Conservation (phyloP, 768 basidiomycete genomes). For the Tulasnella sp. region DNA sequence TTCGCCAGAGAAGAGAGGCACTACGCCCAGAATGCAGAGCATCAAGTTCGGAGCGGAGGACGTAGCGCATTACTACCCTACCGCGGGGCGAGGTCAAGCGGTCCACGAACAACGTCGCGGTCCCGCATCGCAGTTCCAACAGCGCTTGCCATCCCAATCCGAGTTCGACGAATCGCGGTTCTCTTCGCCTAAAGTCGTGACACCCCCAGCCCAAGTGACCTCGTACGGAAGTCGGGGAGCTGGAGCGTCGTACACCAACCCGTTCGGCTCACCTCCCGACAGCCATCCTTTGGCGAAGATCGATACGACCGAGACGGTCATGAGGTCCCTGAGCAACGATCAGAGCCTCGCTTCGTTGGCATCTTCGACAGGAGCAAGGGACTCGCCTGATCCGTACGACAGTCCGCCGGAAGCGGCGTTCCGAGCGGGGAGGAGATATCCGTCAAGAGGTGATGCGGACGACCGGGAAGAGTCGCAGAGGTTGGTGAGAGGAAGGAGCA, state of each 20-base stretch:
- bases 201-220: neutral
- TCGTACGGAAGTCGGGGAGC: neutral
- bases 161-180: neutral
- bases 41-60: conserved; percentile 73
- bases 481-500: neutral
- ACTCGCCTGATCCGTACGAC: neutral
- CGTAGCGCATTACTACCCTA: conserved; percentile 60
- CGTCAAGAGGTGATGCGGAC: neutral
- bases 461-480: neutral
- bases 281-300: neutral
- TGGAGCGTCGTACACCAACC: neutral
- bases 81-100: conserved; percentile 31
- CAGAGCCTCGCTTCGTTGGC: neutral
- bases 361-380: neutral
- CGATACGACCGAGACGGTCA: neutral
- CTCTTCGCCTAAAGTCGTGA: neutral
- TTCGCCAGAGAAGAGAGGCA: conserved; percentile 22
- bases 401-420: neutral
- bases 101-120: conserved; percentile 11
- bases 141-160: neutral
- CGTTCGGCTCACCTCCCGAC: neutral
- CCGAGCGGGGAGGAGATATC: neutral
- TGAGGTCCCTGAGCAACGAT: neutral
- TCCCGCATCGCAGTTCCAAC: neutral
- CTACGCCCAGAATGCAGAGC: conserved; percentile 7